Conservation (phyloP, 805 yeast species). For the Candida vaughaniae region DNA sequence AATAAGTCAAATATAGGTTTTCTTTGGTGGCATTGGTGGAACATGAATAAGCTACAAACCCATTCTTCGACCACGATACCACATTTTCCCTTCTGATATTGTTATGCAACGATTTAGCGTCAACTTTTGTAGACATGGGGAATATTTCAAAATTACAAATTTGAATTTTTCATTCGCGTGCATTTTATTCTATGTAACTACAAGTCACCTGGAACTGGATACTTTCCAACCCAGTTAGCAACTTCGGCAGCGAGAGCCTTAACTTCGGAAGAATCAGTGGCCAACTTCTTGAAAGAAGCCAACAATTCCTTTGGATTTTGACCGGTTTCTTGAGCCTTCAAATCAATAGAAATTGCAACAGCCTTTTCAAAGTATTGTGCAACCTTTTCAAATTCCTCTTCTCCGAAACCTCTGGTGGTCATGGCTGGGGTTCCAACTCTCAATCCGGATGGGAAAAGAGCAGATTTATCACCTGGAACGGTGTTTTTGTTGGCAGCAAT, state of each 20-base stretch:
- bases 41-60: conserved; percentile 73
- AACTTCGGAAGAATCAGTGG: conserved; percentile 62
- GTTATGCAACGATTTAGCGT: no score
- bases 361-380: conserved; percentile 79
- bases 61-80: conserved; percentile 81
- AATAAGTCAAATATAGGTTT: conserved; percentile 57
- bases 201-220: conserved; percentile 86
- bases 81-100: no score
- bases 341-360: conserved; percentile 66
- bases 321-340: conserved; percentile 62
- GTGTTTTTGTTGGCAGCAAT: conserved; percentile 97
- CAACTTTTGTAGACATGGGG: no score
- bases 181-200: no score
- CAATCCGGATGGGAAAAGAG: conserved; percentile 94
- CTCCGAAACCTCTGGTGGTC: conserved; percentile 95
- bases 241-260: conserved; percentile 56
- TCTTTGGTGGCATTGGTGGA: conserved; percentile 28
- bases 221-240: conserved; percentile 66
- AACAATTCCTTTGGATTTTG: conserved; percentile 57
- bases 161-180: no score
- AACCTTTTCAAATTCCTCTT: conserved; percentile 78
- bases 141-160: no score
- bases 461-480: conserved; percentile 96
- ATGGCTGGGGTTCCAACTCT: conserved; percentile 98
- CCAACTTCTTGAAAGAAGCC: conserved; percentile 66